Percentiles rank a stretch among this genome's conserved stretches.
These are phyloP conservation scores for Metarhizium humberi DNA, from an alignment of 2,329 filamentous ascomycete genomes.

Conservation along the genomic window DNA sequence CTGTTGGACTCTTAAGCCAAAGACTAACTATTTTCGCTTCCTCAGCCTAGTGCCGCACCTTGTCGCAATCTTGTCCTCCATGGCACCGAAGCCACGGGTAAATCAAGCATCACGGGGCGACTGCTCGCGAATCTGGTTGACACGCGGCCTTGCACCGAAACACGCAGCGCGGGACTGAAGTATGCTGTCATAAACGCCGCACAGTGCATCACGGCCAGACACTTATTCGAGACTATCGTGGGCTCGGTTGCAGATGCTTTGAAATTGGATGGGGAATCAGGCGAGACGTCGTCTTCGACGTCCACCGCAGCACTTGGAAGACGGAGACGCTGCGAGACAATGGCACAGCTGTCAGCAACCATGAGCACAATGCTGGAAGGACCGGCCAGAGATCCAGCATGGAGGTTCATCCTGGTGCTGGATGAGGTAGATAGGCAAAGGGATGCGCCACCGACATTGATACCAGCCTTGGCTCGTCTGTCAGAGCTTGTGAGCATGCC, in stretches of 20 bases:
- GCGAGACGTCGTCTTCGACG: not conserved
- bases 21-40: not conserved
- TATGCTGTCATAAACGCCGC: constrained; percentile 58
- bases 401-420: constrained; percentile 72
- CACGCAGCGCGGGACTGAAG: constrained; percentile 27
- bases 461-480: constrained; percentile 72
- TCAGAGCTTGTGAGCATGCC: constrained; percentile 61
- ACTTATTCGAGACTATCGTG: constrained; percentile 65
- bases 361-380: constrained; percentile 54
- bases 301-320: not conserved
- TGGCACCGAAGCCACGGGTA: constrained; percentile 80
- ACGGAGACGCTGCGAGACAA: constrained; percentile 60
- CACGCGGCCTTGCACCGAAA: constrained; percentile 6
- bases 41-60: constrained; percentile 54
- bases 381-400: constrained; percentile 23
- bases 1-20: not conserved
- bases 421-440: constrained; percentile 81
- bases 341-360: constrained; percentile 67
- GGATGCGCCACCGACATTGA: constrained; percentile 67
- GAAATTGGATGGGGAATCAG: constrained; percentile 23
- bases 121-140: constrained; percentile 22
- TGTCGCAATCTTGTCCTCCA: constrained; percentile 70
- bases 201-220: constrained; percentile 70
- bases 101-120: constrained; percentile 59
- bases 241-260: constrained; percentile 48